Evolutionary conservation across 306 rosid species (phyloP), one percentile per base, ranked within the genome.

Genomic region (Dalbergia oliveri): DNA sequence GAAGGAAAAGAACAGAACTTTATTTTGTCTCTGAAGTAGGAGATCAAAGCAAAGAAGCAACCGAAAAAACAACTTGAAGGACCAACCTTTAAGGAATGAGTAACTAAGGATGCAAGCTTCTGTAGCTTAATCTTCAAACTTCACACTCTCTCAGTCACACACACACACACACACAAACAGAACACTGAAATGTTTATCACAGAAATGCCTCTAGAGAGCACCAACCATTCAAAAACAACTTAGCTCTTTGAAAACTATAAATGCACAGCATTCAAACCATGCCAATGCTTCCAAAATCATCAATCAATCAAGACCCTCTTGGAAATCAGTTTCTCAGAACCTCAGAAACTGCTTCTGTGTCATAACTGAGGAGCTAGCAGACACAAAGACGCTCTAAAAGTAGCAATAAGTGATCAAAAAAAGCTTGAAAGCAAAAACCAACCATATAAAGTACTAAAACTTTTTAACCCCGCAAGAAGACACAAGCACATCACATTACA

Each of bases 21-120:
- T 5, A n/a, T 86, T 74, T 31, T 15, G 35, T 49, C 68, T n/a
- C 23, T 75, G 82, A 72, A 84, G 69, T 8, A 34, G 85, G 79
- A 53, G 83, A 86, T 81, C 84, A 81, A 83, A 83, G 85, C 74
- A 87, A 84, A 75, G 80, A 86, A 56, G 77, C 73, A 76, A 78
- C 53, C 50, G 33, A 53, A 67, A 37, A 59, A 14, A 50, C 18
- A 39, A 50, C 31, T 21, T 81, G 82, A 84, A 88, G 86, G 43
- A 93, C 90, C 71, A 89, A 93, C 94, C 97, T 95, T 91, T 54
- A 90, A 89, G 97, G 97, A 73, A 81, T 84, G 86, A 43, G 86
- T 84, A 76, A 87, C 90, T n/a, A 82, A 70, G 59, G 72, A 73
- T 75, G 81, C 85, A 86, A 82, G 83, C 62, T 73, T 80, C 39